These are phyloP conservation scores for Rhypophila decipiens DNA, from an alignment of 495 filamentous ascomycete species.

Conservation along the genomic window DNA sequence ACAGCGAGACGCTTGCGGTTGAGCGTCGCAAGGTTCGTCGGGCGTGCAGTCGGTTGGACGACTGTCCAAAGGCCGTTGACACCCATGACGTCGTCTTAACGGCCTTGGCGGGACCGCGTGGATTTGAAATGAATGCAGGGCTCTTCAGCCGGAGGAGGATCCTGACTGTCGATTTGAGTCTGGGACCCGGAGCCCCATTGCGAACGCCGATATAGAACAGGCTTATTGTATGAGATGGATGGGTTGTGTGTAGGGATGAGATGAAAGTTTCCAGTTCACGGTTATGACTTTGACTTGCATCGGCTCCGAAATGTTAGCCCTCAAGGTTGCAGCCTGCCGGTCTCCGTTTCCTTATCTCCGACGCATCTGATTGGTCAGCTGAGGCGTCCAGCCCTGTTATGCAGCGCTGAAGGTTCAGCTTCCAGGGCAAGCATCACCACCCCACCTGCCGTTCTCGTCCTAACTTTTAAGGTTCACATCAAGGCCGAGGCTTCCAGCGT, in stretches of 20 bases:
- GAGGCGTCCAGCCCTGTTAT: too few relatives aligned
- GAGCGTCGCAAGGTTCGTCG: constrained; percentile 89
- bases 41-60: constrained; percentile 81
- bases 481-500: too few relatives aligned
- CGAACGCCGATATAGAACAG: not conserved
- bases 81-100: constrained; percentile 61
- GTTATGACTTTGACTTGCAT: not conserved
- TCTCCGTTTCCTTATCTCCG: too few relatives aligned
- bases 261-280: not conserved
- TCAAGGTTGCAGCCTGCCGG: not conserved
- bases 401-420: too few relatives aligned
- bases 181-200: not conserved
- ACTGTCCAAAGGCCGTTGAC: constrained; percentile 96
- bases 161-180: not conserved
- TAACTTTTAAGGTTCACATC: too few relatives aligned
- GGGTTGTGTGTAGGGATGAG: not conserved
- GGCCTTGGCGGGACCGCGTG: too few relatives aligned
- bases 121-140: too few relatives aligned
- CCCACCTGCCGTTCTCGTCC: too few relatives aligned
- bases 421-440: too few relatives aligned
- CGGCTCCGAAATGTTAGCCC: not conserved
- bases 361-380: too few relatives aligned
- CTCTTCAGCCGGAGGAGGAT: constrained; percentile 1
- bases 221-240: not conserved
- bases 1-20: constrained; percentile 93